Conservation (phyloP, 352 stramenopile genomes). For the Globisporangium cystogenes region DNA sequence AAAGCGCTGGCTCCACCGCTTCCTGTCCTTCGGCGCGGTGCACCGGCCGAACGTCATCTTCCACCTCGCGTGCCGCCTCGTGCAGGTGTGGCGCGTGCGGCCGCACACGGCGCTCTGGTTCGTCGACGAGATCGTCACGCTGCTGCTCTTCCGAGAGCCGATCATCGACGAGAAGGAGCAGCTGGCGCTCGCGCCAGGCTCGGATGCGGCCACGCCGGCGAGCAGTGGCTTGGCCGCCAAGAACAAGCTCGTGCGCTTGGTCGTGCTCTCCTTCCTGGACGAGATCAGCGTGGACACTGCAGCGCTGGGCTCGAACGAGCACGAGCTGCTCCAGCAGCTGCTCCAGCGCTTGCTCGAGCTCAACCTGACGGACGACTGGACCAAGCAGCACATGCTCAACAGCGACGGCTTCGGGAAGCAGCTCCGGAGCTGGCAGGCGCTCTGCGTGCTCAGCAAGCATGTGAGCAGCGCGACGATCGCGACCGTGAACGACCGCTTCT, state of each 20-base stretch:
- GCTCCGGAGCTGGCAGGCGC: conserved; percentile 70
- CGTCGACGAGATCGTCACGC: conserved; percentile 53
- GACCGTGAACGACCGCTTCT: conserved; percentile 29
- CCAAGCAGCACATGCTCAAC: conserved; percentile 85
- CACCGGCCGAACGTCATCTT: conserved; percentile 77
- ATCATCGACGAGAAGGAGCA: conserved; percentile 66
- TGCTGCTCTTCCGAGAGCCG: conserved; percentile 76
- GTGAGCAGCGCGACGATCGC: conserved; percentile 22
- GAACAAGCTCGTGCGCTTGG: conserved; percentile 61
- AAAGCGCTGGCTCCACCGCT: conserved; percentile 52
- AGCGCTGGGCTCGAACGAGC: conserved; percentile 3
- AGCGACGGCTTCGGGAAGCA: conserved; percentile 77
- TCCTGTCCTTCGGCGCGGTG: conserved; percentile 45
- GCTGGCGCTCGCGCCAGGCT: conserved; percentile 12
- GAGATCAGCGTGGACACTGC: conserved; percentile 33
- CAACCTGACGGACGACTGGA: conserved; percentile 53
- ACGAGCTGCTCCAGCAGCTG: conserved; percentile 31
- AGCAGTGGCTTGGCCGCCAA: conserved; percentile 25
- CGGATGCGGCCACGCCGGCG: background rate
- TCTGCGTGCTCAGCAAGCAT: conserved; percentile 65
- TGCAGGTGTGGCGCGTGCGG: conserved; percentile 54
- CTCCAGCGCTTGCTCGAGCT: conserved; percentile 35
- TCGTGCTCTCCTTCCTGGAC: conserved; percentile 63
- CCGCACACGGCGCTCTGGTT: conserved; percentile 43
- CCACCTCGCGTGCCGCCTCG: conserved; percentile 63